These are phyloP conservation scores for Cornus suecica DNA, from an alignment of 148 eudicot genomes.

Conservation along the genomic window DNA sequence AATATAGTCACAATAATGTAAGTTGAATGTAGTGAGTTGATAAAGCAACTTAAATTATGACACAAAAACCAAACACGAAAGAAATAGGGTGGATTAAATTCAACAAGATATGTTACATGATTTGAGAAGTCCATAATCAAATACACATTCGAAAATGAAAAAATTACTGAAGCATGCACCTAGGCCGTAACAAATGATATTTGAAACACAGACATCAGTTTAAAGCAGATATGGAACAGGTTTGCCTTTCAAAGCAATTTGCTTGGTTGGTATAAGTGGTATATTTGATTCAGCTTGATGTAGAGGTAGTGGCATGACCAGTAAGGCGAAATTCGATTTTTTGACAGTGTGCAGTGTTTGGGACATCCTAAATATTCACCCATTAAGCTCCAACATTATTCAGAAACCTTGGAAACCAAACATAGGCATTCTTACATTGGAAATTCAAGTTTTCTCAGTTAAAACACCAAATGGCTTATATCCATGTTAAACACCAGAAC, in stretches of 20 bases:
- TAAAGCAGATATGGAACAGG: background rate
- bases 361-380: slow-evolving; percentile 1
- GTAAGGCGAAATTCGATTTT: background rate
- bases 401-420: background rate
- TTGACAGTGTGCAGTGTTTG: background rate
- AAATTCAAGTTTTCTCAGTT: background rate
- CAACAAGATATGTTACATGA: too few relatives aligned
- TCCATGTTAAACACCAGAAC: slow-evolving; percentile 3
- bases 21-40: background rate
- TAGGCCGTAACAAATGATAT: background rate
- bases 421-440: background rate
- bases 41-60: background rate
- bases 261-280: background rate
- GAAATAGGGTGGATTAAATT: too few relatives aligned
- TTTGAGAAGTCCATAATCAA: background rate
- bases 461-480: background rate
- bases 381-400: background rate
- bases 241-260: background rate
- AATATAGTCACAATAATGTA: background rate
- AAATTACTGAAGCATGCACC: background rate
- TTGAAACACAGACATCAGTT: background rate
- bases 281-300: too few relatives aligned
- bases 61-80: background rate
- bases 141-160: background rate
- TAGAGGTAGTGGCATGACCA: too few relatives aligned